phyloP scores from a whole-genome alignment of 106 monocot species.

The Cymbidium sinense region DNA sequence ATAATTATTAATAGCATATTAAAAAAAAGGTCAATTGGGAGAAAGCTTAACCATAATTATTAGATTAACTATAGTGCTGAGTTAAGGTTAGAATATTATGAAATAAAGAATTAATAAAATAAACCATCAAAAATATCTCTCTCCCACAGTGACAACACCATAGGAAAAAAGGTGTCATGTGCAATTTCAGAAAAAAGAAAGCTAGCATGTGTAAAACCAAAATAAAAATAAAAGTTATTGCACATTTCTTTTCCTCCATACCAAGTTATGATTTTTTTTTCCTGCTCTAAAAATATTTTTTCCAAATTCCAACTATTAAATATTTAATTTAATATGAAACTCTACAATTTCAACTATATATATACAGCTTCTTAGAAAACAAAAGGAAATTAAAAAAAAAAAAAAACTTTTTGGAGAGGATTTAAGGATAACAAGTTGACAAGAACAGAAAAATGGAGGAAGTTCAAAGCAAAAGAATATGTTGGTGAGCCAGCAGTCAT shows the following conservation, averaged over 20 bases:
- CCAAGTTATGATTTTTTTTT: neutral
- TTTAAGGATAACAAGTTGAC: too few relatives aligned
- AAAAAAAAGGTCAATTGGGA: neutral
- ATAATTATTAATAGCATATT: neutral
- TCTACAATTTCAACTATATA: too few relatives aligned
- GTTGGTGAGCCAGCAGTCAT: too few relatives aligned
- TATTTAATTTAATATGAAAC: too few relatives aligned
- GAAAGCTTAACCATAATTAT: neutral
- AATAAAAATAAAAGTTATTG: neutral
- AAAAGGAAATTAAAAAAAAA: too few relatives aligned
- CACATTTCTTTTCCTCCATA: neutral
- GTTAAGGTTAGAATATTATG: neutral
- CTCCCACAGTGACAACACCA: neutral
- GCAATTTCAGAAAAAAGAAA: slow-evolving; percentile 2
- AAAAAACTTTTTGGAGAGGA: too few relatives aligned
- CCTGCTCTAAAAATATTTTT: too few relatives aligned
- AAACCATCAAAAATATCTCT: neutral
- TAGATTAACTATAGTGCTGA: neutral
- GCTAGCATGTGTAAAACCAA: neutral
- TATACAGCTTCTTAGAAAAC: too few relatives aligned
- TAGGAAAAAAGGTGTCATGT: neutral
- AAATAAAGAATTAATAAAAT: neutral
- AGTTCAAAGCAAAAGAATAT: too few relatives aligned
- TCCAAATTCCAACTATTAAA: too few relatives aligned
- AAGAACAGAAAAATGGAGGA: too few relatives aligned